These are phyloP conservation scores for Verbascum thapsus DNA, from an alignment of 257 asterid genomes.

Conservation along the genomic window DNA sequence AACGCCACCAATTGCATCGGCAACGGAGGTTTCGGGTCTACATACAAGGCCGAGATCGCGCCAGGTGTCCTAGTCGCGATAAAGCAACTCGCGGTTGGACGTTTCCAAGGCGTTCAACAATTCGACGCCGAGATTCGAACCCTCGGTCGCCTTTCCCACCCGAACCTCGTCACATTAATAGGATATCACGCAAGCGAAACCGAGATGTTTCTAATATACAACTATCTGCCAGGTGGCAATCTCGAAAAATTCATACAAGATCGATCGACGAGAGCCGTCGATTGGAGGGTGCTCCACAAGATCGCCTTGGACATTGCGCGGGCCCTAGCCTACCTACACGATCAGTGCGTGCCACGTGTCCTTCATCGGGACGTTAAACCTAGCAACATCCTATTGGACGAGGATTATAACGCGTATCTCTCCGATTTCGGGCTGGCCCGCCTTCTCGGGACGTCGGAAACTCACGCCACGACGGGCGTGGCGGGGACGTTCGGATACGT, in stretches of 20 bases:
- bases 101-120: slow-evolving; percentile 72
- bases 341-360: slow-evolving; percentile 89
- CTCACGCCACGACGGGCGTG: slow-evolving; percentile 92
- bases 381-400: slow-evolving; percentile 82
- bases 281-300: slow-evolving; percentile 91
- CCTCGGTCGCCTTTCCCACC: slow-evolving; percentile 78
- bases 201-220: slow-evolving; percentile 89
- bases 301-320: slow-evolving; percentile 88
- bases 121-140: slow-evolving; percentile 89
- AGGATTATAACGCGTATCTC: slow-evolving; percentile 74
- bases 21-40: slow-evolving; percentile 94
- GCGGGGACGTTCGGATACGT: slow-evolving; percentile 97
- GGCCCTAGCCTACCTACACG: slow-evolving; percentile 88
- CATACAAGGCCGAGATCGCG: slow-evolving; percentile 90
- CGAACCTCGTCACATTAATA: slow-evolving; percentile 84
- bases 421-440: slow-evolving; percentile 95
- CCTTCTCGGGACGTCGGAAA: slow-evolving; percentile 84
- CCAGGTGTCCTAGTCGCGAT: slow-evolving; percentile 83
- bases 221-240: slow-evolving; percentile 86
- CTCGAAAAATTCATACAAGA: slow-evolving; percentile 87
- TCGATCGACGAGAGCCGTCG: slow-evolving; percentile 67
- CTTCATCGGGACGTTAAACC: slow-evolving; percentile 98
- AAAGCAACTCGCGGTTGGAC: slow-evolving; percentile 81
- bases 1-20: slow-evolving; percentile 92
- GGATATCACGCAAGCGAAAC: slow-evolving; percentile 93